Evolutionary conservation across 2,329 filamentous ascomycete genomes (phyloP).

Genomic region (Fusarium hainanense): DNA sequence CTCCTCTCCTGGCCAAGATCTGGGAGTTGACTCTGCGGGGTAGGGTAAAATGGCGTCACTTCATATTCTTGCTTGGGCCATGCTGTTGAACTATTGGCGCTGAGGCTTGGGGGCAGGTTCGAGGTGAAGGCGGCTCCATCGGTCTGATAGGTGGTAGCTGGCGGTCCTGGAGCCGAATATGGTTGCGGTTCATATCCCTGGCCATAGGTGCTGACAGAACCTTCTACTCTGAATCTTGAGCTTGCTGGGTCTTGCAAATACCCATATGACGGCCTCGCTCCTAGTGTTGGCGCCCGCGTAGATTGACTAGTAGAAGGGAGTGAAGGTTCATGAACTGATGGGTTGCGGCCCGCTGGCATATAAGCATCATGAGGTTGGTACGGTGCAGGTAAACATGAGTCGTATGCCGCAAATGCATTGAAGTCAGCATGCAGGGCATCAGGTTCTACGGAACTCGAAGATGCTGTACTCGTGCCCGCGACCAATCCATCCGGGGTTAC

Average conservation of each 20-base stretch:
- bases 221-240: conserved; percentile 37
- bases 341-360: conserved; percentile 49
- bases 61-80: conserved; percentile 46
- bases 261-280: conserved; percentile 37
- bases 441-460: conserved; percentile 56
- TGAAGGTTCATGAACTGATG: conserved; percentile 35
- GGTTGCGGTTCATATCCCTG: conserved; percentile 37
- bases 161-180: conserved; percentile 36
- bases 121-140: conserved; percentile 38
- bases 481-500: conserved; percentile 54
- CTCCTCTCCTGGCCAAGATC: conserved; percentile 40
- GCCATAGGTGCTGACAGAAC: conserved; percentile 32
- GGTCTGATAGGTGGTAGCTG: conserved; percentile 34
- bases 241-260: conserved; percentile 40
- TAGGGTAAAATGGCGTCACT: conserved; percentile 38
- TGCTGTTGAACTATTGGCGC: conserved; percentile 19
- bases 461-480: conserved; percentile 45
- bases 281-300: conserved; percentile 28
- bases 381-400: conserved; percentile 53
- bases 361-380: conserved; percentile 62
- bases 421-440: conserved; percentile 63
- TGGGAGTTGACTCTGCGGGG: conserved; percentile 35
- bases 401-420: conserved; percentile 62
- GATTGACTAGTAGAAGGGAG: conserved; percentile 35
- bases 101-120: conserved; percentile 33